These are phyloP conservation scores for Sphagnurus paluster DNA, from an alignment of 1,284 basidiomycete species.

Conservation along the genomic window DNA sequence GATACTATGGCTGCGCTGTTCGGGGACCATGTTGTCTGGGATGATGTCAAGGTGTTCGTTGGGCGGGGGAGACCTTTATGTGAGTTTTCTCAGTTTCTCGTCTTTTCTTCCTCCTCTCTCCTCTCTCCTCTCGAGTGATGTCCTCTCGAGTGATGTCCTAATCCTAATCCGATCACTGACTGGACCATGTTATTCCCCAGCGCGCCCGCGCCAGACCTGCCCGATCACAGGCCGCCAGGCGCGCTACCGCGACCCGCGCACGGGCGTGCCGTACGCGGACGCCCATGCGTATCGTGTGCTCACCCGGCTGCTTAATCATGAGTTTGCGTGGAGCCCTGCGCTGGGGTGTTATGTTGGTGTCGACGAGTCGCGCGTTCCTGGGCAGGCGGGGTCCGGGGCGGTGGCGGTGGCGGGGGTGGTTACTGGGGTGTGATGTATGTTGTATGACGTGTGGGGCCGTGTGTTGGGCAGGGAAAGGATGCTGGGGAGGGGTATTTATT, in stretches of 20 bases:
- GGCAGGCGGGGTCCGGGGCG: too few relatives aligned
- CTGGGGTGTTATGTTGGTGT: conserved; percentile 60
- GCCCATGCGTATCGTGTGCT: conserved; percentile 64
- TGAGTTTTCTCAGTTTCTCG: conserved; percentile 35
- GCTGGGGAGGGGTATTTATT: too few relatives aligned
- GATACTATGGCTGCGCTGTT: conserved; percentile 79
- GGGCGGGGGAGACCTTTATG: conserved; percentile 61
- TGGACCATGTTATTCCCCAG: conserved; percentile 35
- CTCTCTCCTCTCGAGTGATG: too few relatives aligned
- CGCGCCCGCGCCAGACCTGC: conserved; percentile 60
- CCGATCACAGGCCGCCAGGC: conserved; percentile 65
- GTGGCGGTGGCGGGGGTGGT: too few relatives aligned
- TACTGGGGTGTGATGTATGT: too few relatives aligned
- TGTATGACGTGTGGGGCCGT: too few relatives aligned
- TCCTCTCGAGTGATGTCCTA: too few relatives aligned
- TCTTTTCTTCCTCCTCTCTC: conserved; percentile 5
- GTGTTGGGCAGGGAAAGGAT: too few relatives aligned
- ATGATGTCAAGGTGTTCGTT: conserved; percentile 60
- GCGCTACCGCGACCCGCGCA: conserved; percentile 73
- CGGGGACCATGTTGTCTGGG: conserved; percentile 73
- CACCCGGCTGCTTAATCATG: conserved; percentile 57
- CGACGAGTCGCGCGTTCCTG: too few relatives aligned
- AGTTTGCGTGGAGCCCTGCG: conserved; percentile 62
- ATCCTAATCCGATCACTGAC: too few relatives aligned
- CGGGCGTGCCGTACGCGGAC: conserved; percentile 76